phyloP scores from a whole-genome alignment of 164 flowering plant genomes.

The Chloranthus sessilifolius region DNA sequence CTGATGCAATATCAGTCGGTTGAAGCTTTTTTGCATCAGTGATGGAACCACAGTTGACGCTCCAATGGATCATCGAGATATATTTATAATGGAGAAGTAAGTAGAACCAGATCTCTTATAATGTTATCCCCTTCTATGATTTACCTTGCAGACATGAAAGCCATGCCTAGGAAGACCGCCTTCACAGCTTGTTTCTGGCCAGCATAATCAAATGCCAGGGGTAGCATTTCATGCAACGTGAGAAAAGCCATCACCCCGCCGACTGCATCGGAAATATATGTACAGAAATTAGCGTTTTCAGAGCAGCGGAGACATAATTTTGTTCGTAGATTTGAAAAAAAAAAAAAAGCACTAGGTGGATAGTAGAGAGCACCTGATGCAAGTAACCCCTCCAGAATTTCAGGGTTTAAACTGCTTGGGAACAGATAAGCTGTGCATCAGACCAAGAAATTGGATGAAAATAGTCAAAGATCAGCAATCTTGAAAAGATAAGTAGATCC shows the following conservation, averaged over 20 bases:
- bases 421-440: conserved; percentile 96
- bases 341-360: neutral
- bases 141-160: conserved; percentile 99
- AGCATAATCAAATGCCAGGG: conserved; percentile 93
- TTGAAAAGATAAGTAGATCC: no score
- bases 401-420: conserved; percentile 86
- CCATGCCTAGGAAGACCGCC: conserved; percentile 96
- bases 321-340: no score
- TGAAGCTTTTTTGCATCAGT: no score
- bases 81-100: no score
- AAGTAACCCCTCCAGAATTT: conserved; percentile 85
- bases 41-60: no score
- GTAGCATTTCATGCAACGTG: conserved; percentile 96
- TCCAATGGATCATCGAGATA: no score
- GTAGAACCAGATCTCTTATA: no score
- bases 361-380: conserved; percentile 58
- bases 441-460: conserved; percentile 9
- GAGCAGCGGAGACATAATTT: no score
- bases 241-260: conserved; percentile 99
- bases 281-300: neutral
- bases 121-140: neutral
- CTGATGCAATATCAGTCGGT: no score
- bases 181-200: conserved; percentile 95
- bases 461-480: neutral
- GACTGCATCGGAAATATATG: conserved; percentile 38